These are phyloP conservation scores for Phellopilus nigrolimitatus DNA, from an alignment of 1,284 basidiomycete genomes.

Conservation along the genomic window DNA sequence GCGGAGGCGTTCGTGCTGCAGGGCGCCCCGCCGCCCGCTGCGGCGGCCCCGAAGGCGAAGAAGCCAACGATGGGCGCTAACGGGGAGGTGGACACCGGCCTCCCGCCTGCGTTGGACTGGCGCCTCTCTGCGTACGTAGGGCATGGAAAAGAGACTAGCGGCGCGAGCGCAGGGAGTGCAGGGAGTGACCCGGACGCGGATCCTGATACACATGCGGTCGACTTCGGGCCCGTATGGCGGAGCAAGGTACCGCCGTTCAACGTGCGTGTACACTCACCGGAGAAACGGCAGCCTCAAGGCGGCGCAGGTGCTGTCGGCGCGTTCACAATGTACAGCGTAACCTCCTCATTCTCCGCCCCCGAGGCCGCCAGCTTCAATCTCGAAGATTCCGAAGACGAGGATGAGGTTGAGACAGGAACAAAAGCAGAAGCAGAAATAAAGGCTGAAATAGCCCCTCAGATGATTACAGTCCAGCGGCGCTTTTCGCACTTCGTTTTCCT, in stretches of 20 bases:
- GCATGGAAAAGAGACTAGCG: slow-evolving; percentile 35
- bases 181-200: slow-evolving; percentile 38
- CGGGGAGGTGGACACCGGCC: slow-evolving; percentile 23
- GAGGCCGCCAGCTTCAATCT: slow-evolving; percentile 20
- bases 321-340: slow-evolving; percentile 73
- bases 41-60: slow-evolving; percentile 12
- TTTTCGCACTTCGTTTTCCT: slow-evolving; percentile 83
- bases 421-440: not conserved
- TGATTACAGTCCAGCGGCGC: slow-evolving; percentile 67
- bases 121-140: slow-evolving; percentile 25
- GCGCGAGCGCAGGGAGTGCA: slow-evolving; percentile 25
- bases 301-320: slow-evolving; percentile 42
- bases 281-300: slow-evolving; percentile 60
- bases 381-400: slow-evolving; percentile 26
- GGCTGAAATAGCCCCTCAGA: not conserved
- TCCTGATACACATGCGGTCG: slow-evolving; percentile 67
- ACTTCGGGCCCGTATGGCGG: slow-evolving; percentile 71
- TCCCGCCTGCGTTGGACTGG: slow-evolving; percentile 26
- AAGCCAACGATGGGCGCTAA: no score
- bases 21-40: slow-evolving; percentile 32
- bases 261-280: slow-evolving; percentile 75
- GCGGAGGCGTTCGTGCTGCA: slow-evolving; percentile 77
- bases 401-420: no score
- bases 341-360: slow-evolving; percentile 57
- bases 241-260: slow-evolving; percentile 65